Conservation (phyloP, 2,329 filamentous ascomycete genomes). For the Fusarium sp. region DNA sequence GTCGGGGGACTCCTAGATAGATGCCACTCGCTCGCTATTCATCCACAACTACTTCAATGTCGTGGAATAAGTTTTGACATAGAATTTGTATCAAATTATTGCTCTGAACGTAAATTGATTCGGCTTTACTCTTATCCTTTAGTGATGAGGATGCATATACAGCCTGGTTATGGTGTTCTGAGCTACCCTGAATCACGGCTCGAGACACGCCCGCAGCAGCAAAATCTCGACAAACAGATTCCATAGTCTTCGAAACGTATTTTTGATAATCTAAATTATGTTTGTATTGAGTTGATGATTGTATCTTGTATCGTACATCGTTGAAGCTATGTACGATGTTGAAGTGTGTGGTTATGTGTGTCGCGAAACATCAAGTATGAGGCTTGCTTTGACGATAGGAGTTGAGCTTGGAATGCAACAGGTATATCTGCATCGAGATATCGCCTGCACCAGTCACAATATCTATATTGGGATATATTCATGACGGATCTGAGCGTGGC, state of each 20-base stretch:
- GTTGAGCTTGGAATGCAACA: too few relatives aligned
- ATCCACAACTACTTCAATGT: background rate
- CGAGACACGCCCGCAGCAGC: background rate
- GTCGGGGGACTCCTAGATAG: background rate
- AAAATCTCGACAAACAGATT: background rate
- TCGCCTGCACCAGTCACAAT: too few relatives aligned
- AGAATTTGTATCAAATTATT: accelerated
- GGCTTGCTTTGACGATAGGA: too few relatives aligned
- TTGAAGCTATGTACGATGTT: too few relatives aligned
- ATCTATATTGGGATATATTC: too few relatives aligned
- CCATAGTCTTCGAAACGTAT: background rate
- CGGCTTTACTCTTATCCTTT: background rate
- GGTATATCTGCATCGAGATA: too few relatives aligned
- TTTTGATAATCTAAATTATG: accelerated
- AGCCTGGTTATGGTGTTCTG: background rate
- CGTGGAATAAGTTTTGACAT: too few relatives aligned
- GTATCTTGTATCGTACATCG: too few relatives aligned
- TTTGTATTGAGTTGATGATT: background rate
- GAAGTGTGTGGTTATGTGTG: too few relatives aligned
- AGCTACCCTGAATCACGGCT: constrained; percentile 15
- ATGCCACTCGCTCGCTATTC: constrained; percentile 5
- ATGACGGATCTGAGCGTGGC: too few relatives aligned
- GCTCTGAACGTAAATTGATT: too few relatives aligned
- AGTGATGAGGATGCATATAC: background rate
- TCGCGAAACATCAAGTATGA: too few relatives aligned